Evolutionary conservation across 108 stramenopile genomes (phyloP).

Genomic region (Cyclotella choctawhatcheeana): DNA sequence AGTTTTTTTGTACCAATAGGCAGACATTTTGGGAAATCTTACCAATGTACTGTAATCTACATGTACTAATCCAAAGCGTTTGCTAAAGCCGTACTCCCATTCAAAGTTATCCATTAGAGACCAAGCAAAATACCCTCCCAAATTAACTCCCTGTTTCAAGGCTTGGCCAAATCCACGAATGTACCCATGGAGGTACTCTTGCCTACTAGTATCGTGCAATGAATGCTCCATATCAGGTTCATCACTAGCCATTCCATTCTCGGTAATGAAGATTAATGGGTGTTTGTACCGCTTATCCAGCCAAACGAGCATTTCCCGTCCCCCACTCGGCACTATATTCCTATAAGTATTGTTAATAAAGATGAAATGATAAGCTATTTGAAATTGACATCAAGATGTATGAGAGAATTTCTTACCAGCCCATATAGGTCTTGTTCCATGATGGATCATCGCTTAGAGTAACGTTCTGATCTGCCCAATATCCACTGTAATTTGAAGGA

Average conservation of each 20-base stretch:
- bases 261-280: slow-evolving; percentile 73
- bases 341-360: too few relatives aligned
- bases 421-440: slow-evolving; percentile 78
- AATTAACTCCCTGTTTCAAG: slow-evolving; percentile 69
- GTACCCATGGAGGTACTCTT: slow-evolving; percentile 69
- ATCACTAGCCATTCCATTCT: slow-evolving; percentile 79
- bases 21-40: slow-evolving; percentile 84
- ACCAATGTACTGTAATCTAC: slow-evolving; percentile 88
- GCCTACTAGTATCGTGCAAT: slow-evolving; percentile 59
- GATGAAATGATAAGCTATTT: too few relatives aligned
- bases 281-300: slow-evolving; percentile 66
- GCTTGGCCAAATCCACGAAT: slow-evolving; percentile 74
- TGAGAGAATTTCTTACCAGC: too few relatives aligned
- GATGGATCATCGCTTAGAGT: slow-evolving; percentile 53
- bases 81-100: slow-evolving; percentile 90
- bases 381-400: too few relatives aligned
- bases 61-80: slow-evolving; percentile 87
- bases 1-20: slow-evolving; percentile 66
- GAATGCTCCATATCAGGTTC: slow-evolving; percentile 61
- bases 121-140: slow-evolving; percentile 96
- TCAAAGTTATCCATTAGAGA: slow-evolving; percentile 91
- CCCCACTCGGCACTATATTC: slow-evolving; percentile 78
- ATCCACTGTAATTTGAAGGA: slow-evolving; percentile 51
- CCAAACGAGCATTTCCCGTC: slow-evolving; percentile 74
- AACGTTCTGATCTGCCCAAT: slow-evolving; percentile 81